Evolutionary conservation across 2,329 filamentous ascomycete genomes (phyloP), one percentile per base, ranked within the genome.

Genomic region (Alternaria longipes): DNA sequence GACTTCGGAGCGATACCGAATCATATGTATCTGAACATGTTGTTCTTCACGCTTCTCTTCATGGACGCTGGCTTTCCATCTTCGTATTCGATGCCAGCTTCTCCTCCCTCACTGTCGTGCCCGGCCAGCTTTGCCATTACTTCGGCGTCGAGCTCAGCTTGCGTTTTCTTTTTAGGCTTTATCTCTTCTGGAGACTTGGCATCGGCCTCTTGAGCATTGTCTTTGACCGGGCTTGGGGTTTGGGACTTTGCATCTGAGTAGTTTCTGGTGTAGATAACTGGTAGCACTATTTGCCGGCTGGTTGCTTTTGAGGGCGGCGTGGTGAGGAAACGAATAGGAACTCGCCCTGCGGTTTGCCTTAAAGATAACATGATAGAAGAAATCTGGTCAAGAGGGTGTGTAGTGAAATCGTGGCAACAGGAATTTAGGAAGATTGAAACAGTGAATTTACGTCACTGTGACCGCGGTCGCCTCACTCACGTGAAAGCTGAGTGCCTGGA

Each of bases 21-120:
- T 57, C 44, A 63, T 40, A 92, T 91, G 61, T 90, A 86, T 16
- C 90, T 82, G 74, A 93, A 93, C 90, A 93, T 93, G 69, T 93
- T 93, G 54, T 89, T 87, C 74, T 85, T 89, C 11, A 94, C 91
- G 36, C 89, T 85, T 51, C 90, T 82, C 79, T 92, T 93, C 85
- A 94, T 89, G 0, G 89, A 83, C 6, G 87, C 87, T 0, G 91
- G 87, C 74, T 89, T 85, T 0, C 91, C 91, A 68, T 92, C 85
- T 75, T 94, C 91, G 62, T 91, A 90, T 76, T 93, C 91, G 5
- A 94, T 81, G 1, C 91, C 91, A 3, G 90, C 83, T 26, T 85
- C 86, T 8, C 91, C 91, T 4, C 91, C 91, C 42, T 89, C 90
- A 0, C 91, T 91, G 0, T 89, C 84, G 30, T 90, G 81, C 11